Evolutionary conservation across 306 rosid species (phyloP), one percentile per base, ranked within the genome.

Genomic region (Vachellia collinsii): DNA sequence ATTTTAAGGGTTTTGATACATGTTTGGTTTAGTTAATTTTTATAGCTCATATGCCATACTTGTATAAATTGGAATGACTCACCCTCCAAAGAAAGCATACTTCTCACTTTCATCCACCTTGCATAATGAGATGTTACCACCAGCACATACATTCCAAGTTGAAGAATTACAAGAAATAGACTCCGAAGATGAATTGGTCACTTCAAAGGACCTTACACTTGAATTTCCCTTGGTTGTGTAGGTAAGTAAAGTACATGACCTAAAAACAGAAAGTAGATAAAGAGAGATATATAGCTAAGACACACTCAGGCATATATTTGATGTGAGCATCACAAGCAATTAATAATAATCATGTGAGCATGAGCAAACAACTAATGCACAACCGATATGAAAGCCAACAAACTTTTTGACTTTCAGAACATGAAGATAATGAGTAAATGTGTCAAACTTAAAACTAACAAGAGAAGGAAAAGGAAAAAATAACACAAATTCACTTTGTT

Each of bases 21-120:
- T 36, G 70, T 79, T 44, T 13, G 53, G 36, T 81, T 71, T 16
- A 76, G 73, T 23, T 65, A 12, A 77, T 70, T 70, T 75, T 34
- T 5, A 41, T 72, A 78, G 77, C 65, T 59, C 29, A 59, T 20
- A 59, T 4, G 51, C 2, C 19, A 73, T 36, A 25, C 29, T 56
- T 39, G 56, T 4, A 54, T 16, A 69, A 76, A 56, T 48, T n/a
- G 29, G 76, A 77, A 70, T 64, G 37, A 88, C 98, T 88, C 58
- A 96, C 99, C 98, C 99, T 85, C 98, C 99, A 79, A 89, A 92
- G 79, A 93, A 79, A 56, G 90, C 93, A 84, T 88, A 88, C 59
- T 79, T 88, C 87, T 92, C 95, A 72, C 86, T 88, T 82, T 82
- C 87, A 38, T 92, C 95, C 59, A 94, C 97, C 79, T 94, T 90